Evolutionary conservation across 352 stramenopile species (phyloP).

Genomic region (Pythium utonaiense): DNA sequence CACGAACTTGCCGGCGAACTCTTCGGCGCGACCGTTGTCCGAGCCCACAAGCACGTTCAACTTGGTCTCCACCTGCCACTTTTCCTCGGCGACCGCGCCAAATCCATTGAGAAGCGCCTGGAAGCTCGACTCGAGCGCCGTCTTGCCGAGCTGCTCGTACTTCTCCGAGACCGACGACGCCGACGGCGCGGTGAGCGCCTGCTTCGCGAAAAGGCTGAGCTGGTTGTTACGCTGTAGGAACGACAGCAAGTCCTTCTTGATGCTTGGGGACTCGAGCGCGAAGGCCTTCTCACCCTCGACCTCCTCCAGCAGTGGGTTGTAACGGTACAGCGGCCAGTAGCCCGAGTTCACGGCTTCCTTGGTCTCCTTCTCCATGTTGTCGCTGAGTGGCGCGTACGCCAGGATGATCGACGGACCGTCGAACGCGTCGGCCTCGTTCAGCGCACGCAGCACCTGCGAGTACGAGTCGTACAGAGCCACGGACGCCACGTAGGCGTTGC

Average conservation of each 20-base stretch:
- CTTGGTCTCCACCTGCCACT: slow-evolving; percentile 68
- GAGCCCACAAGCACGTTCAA: slow-evolving; percentile 75
- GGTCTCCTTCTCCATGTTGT: slow-evolving; percentile 87
- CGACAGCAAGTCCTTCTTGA: slow-evolving; percentile 86
- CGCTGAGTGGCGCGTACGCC: slow-evolving; percentile 82
- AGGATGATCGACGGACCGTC: slow-evolving; percentile 89
- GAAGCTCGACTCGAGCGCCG: slow-evolving; percentile 82
- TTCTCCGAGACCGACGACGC: slow-evolving; percentile 51
- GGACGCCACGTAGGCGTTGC: slow-evolving; percentile 91
- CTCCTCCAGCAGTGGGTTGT: slow-evolving; percentile 80
- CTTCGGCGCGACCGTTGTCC: slow-evolving; percentile 70
- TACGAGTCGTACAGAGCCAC: slow-evolving; percentile 89
- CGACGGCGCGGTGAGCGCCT: slow-evolving; percentile 44
- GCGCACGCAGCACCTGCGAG: slow-evolving; percentile 81
- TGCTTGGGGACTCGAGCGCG: slow-evolving; percentile 87
- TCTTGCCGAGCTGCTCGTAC: slow-evolving; percentile 77
- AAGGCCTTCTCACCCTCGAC: slow-evolving; percentile 85
- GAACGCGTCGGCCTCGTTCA: slow-evolving; percentile 89
- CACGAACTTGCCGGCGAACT: slow-evolving; percentile 66
- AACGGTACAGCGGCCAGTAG: slow-evolving; percentile 93
- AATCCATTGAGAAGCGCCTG: slow-evolving; percentile 73
- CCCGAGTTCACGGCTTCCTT: slow-evolving; percentile 81
- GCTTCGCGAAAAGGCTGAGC: slow-evolving; percentile 86
- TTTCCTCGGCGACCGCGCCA: slow-evolving; percentile 35
- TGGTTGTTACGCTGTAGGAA: slow-evolving; percentile 91